phyloP scores from a whole-genome alignment of 2,329 filamentous ascomycete genomes.

The Catunica adiposa region DNA sequence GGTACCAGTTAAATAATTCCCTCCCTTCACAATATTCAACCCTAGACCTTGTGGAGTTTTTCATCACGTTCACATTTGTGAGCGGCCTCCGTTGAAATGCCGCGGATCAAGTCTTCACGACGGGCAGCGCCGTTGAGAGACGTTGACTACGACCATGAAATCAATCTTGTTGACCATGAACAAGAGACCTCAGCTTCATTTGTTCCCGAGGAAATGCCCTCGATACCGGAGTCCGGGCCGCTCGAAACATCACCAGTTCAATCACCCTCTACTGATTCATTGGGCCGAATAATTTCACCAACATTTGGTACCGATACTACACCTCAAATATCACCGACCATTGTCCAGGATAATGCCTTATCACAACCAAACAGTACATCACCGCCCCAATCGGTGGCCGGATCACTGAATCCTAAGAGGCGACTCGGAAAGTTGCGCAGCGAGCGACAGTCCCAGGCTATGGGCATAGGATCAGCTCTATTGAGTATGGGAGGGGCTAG shows the following conservation, averaged over 20 bases:
- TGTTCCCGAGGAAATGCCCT: constrained; percentile 1
- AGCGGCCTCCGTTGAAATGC: constrained; percentile 7
- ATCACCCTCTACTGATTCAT: neutral
- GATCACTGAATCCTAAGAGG: neutral
- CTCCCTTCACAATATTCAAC: too few relatives aligned
- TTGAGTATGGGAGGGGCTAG: constrained; percentile 13
- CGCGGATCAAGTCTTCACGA: constrained; percentile 27
- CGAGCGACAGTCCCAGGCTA: neutral
- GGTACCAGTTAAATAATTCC: too few relatives aligned
- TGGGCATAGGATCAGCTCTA: constrained; percentile 13
- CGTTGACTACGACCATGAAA: constrained; percentile 53
- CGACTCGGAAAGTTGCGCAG: neutral
- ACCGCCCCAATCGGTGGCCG: neutral
- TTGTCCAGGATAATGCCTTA: too few relatives aligned
- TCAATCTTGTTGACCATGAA: constrained; percentile 46
- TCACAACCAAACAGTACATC: neutral
- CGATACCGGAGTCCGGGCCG: neutral
- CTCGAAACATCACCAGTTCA: neutral
- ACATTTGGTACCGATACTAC: neutral
- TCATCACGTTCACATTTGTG: neutral
- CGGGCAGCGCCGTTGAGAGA: constrained; percentile 39
- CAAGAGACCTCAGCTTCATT: constrained; percentile 8
- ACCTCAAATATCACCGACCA: neutral
- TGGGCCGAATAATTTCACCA: neutral
- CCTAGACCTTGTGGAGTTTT: neutral